phyloP scores from a whole-genome alignment of 2,329 filamentous ascomycete genomes.

The Periglandula ipomoeae region DNA sequence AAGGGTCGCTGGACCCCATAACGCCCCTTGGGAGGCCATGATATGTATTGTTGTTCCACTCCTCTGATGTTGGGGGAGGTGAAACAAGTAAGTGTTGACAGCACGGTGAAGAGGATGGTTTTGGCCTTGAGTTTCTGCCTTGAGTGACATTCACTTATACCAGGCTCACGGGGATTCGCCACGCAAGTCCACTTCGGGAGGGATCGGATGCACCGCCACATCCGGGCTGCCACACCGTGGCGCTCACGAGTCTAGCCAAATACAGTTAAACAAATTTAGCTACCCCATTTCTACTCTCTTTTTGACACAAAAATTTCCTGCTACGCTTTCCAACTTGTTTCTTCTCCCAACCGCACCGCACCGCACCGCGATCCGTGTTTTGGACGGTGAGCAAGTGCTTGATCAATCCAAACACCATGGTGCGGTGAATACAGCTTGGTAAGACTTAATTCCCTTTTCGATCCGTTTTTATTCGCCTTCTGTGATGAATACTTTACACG shows the following conservation, averaged over 20 bases:
- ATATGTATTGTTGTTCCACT: conserved; percentile 18
- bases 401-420: not conserved
- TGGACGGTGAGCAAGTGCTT: conserved; percentile 2
- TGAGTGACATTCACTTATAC: conserved; percentile 14
- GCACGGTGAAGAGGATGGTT: not conserved
- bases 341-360: not conserved
- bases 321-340: not conserved
- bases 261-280: not conserved
- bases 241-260: not conserved
- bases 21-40: conserved; percentile 48
- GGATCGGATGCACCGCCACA: conserved; percentile 27
- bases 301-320: conserved; percentile 5
- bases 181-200: conserved; percentile 16
- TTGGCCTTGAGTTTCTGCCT: not conserved
- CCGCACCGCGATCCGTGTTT: not conserved
- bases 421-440: conserved; percentile 9
- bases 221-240: not conserved
- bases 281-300: conserved; percentile 6
- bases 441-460: conserved; percentile 9
- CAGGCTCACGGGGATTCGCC: conserved; percentile 16
- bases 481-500: conserved; percentile 29
- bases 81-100: not conserved
- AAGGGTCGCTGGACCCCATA: conserved; percentile 48
- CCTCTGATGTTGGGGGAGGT: not conserved
- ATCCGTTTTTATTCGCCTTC: conserved; percentile 9